These are phyloP conservation scores for Candida dajiaensis DNA, from an alignment of 805 yeast species.

Conservation along the genomic window DNA sequence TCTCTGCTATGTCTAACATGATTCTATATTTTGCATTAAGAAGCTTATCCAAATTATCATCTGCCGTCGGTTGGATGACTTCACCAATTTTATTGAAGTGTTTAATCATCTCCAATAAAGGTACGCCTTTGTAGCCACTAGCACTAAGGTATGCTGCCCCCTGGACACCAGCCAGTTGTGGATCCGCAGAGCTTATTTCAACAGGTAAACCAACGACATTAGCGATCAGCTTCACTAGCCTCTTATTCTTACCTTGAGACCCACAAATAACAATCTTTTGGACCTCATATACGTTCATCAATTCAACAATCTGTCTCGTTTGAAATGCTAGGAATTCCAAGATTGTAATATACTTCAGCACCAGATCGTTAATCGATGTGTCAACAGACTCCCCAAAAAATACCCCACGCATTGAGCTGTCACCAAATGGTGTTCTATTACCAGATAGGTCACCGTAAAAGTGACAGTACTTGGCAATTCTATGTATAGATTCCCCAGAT, in stretches of 20 bases:
- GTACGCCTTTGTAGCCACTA: constrained; percentile 6
- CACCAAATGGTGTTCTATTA: constrained; percentile 51
- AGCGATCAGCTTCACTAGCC: constrained; percentile 32
- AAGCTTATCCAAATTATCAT: constrained; percentile 9
- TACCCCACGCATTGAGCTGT: constrained; percentile 42
- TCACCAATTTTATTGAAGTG: constrained; percentile 5
- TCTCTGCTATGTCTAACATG: constrained; percentile 30
- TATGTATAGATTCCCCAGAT: constrained; percentile 19
- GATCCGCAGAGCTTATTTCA: constrained; percentile 12
- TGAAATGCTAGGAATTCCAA: constrained; percentile 50
- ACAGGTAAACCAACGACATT: constrained; percentile 21
- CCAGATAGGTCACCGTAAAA: constrained; percentile 54
- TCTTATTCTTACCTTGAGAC: constrained; percentile 43
- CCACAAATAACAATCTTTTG: constrained; percentile 40
- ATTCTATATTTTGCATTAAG: constrained; percentile 23
- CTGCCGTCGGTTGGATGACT: neutral
- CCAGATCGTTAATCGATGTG: constrained; percentile 27
- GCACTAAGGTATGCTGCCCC: constrained; percentile 24
- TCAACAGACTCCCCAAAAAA: constrained; percentile 42
- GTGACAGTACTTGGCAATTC: constrained; percentile 31
- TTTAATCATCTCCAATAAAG: constrained; percentile 11
- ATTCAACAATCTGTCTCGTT: constrained; percentile 33
- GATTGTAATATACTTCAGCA: constrained; percentile 37
- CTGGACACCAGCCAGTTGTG: constrained; percentile 24
- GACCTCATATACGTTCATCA: constrained; percentile 25